A percentile compares a stretch with the other conserved stretches of the same genome.
Conservation (phyloP, 768 basidiomycete genomes). For the Hericium erinaceus region DNA sequence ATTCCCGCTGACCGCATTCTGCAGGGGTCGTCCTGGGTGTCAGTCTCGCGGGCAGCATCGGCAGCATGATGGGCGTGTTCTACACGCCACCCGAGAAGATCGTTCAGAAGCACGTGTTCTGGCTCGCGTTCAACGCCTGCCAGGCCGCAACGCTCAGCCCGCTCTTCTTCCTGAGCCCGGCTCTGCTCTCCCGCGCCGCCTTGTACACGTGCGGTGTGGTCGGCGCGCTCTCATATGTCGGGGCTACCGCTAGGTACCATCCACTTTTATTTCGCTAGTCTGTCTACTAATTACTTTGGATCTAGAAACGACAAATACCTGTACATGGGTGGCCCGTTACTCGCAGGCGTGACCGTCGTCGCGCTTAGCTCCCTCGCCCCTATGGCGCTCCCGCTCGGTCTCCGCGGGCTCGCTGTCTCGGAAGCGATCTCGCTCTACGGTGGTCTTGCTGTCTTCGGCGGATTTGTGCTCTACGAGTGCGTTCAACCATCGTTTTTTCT, state of each 20-base stretch:
- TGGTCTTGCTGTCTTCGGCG: slow-evolving; percentile 80
- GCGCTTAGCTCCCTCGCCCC: slow-evolving; percentile 82
- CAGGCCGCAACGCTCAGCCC: slow-evolving; percentile 84
- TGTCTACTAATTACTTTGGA: not conserved
- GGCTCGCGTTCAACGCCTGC: slow-evolving; percentile 80
- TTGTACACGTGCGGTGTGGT: slow-evolving; percentile 82
- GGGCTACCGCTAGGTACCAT: slow-evolving; percentile 74
- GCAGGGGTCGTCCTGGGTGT: slow-evolving; percentile 75
- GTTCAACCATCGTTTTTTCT: slow-evolving; percentile 16
- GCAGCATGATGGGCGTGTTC: slow-evolving; percentile 76
- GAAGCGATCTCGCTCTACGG: slow-evolving; percentile 81
- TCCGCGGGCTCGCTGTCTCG: slow-evolving; percentile 65
- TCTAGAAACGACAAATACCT: slow-evolving; percentile 67
- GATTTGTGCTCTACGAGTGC: slow-evolving; percentile 82
- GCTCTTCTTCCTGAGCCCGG: slow-evolving; percentile 82
- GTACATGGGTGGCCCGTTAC: slow-evolving; percentile 78
- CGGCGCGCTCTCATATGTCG: slow-evolving; percentile 80
- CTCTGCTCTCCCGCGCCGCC: slow-evolving; percentile 77
- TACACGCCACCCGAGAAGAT: slow-evolving; percentile 73
- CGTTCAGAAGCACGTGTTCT: slow-evolving; percentile 70
- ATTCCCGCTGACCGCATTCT: not conserved
- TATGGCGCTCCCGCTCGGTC: slow-evolving; percentile 77
- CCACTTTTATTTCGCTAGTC: not conserved
- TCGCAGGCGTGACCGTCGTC: slow-evolving; percentile 84
- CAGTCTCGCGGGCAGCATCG: slow-evolving; percentile 71